Evolutionary conservation across 805 yeast genomes (phyloP), one percentile per base, ranked within the genome.

Genomic region (Deakozyma indianensis): DNA sequence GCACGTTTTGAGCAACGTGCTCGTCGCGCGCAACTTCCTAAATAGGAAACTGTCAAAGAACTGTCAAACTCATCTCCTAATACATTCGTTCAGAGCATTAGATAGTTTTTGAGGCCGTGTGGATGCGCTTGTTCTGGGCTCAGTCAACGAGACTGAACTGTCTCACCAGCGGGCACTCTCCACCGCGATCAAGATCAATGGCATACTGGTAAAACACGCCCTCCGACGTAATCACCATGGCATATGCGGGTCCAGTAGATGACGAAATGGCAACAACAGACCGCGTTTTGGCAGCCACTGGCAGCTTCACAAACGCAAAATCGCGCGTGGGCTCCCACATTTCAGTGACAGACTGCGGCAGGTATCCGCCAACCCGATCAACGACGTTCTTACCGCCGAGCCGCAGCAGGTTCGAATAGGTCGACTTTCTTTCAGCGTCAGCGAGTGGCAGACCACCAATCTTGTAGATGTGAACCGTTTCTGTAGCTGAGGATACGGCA

Each of bases 391-490:
- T 20, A 41, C 41, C 41, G 23, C 23, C 15, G 25, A 41, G 22
- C 18, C 45, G n/a, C 15, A 23, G 20, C 22, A 18, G 20, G 9
- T 27, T 23, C 23, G 1, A 24, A 32, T 35, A 3, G 15, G 38
- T 28, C 28, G 47, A 53, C 22, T 50, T 57, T 22, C 56, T 64
- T 23, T 56, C 56, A 11, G 50, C 56, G 41, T 54, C 65, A 16
- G 57, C 32, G 54, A 14, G 54, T 60, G 4, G 56, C 61, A 11
- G 58, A 57, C 15, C 77, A 1, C 78, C 83, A 45, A 88, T 62
- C 47, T 87, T 73, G 69, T 90, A 92, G 32, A 92, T 77, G 61
- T 92, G 99, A 21, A 92, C 88, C 0, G 99, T 92, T 41, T 84
- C 94, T 20, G 94, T 85, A 2, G 94, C 77, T 23, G 94, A 81